Conservation (phyloP, 306 rosid species). For the Trifolium pratense region DNA sequence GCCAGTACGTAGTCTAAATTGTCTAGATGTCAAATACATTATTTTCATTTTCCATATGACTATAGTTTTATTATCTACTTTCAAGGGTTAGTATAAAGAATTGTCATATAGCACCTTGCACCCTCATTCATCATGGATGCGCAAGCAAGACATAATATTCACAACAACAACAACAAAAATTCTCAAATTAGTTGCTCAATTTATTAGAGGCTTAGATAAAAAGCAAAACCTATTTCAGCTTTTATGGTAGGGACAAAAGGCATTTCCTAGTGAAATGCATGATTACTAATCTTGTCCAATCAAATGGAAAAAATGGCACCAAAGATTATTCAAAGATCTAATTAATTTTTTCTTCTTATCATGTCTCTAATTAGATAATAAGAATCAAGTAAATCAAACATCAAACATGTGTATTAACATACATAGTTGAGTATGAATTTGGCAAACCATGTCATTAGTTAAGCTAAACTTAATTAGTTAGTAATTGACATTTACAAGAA, state of each 20-base stretch:
- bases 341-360: constrained; percentile 8
- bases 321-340: constrained; percentile 40
- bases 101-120: constrained; percentile 23
- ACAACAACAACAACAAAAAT: neutral
- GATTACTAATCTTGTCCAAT: constrained; percentile 57
- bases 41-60: too few relatives aligned
- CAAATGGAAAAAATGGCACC: constrained; percentile 45
- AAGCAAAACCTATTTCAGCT: constrained; percentile 3
- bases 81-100: neutral
- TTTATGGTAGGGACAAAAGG: constrained; percentile 44
- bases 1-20: too few relatives aligned
- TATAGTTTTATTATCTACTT: too few relatives aligned
- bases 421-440: constrained; percentile 17
- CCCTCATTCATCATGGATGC: constrained; percentile 48
- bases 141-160: constrained; percentile 26
- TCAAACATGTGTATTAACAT: constrained; percentile 10
- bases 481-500: neutral
- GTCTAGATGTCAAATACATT: too few relatives aligned
- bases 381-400: constrained; percentile 11
- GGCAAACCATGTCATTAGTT: neutral
- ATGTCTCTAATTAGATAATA: constrained; percentile 22
- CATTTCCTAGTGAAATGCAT: constrained; percentile 44
- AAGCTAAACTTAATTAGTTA: neutral
- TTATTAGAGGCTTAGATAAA: constrained; percentile 26
- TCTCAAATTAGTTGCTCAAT: neutral